Evolutionary conservation across 169 alveolate species (phyloP).

Genomic region (Eimeria sp.): DNA sequence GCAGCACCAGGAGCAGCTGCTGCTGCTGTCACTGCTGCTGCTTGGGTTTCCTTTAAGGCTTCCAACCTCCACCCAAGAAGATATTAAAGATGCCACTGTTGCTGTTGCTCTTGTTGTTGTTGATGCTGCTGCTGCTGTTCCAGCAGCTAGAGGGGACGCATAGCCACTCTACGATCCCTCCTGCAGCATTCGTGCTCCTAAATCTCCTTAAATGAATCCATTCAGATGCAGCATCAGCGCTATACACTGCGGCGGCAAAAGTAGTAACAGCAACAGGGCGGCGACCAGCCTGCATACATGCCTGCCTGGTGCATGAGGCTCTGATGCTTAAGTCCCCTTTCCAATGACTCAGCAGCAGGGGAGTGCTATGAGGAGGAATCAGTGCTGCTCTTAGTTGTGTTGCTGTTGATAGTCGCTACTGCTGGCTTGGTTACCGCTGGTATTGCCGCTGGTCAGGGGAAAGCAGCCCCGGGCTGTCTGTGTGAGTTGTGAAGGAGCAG

Average conservation of each 20-base stretch:
- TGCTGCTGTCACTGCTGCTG: slow-evolving; percentile 13
- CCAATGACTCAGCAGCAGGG: not conserved
- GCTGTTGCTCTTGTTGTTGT: not conserved
- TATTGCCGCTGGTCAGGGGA: not conserved
- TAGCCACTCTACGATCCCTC: not conserved
- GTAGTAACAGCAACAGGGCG: not conserved
- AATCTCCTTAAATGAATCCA: not conserved
- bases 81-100: not conserved
- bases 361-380: not conserved
- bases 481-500: not conserved
- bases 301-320: not conserved
- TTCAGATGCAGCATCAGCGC: not conserved
- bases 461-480: not conserved
- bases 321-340: not conserved
- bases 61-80: not conserved
- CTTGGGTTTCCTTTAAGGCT: too few species aligned
- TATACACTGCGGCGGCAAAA: not conserved
- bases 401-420: not conserved
- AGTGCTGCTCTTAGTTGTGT: not conserved
- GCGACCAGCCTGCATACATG: not conserved
- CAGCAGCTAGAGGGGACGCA: not conserved
- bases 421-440: not conserved
- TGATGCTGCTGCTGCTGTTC: not conserved
- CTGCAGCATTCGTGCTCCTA: not conserved
- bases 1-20: slow-evolving; percentile 2